These are phyloP conservation scores for Talaromyces pinophilus DNA, from an alignment of 2,329 filamentous ascomycete species.

Conservation along the genomic window DNA sequence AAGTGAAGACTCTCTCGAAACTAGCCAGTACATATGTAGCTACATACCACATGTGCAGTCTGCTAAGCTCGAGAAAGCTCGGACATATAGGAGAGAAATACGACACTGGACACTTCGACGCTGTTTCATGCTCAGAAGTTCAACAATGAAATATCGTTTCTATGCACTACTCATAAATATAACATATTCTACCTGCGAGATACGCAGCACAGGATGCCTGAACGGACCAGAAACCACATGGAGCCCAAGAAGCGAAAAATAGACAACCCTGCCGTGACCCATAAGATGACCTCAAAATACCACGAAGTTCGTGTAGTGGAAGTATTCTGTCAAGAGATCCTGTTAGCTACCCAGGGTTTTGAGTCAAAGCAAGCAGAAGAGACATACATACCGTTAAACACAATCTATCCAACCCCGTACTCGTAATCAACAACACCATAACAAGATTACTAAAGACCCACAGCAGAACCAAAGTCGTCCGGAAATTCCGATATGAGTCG, in stretches of 20 bases:
- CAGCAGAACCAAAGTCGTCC: slow-evolving; percentile 70
- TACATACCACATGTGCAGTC: too few species aligned
- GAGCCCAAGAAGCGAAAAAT: slow-evolving; percentile 89
- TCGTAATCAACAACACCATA: background rate
- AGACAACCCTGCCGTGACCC: slow-evolving; percentile 80
- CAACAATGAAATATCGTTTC: too few species aligned
- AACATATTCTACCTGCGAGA: background rate
- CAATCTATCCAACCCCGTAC: background rate
- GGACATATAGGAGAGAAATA: too few species aligned
- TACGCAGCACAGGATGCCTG: slow-evolving; percentile 77
- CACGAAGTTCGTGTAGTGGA: slow-evolving; percentile 72
- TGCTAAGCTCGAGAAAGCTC: too few species aligned
- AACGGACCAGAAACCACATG: slow-evolving; percentile 90
- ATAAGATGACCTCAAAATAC: slow-evolving; percentile 92
- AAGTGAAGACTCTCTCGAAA: too few species aligned
- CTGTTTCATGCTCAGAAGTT: too few species aligned
- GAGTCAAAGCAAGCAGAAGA: background rate
- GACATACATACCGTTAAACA: slow-evolving; percentile 66
- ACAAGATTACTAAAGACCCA: background rate
- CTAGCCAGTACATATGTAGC: too few species aligned
- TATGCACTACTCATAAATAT: background rate
- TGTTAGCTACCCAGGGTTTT: background rate
- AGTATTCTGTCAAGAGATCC: slow-evolving; percentile 51
- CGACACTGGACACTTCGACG: too few species aligned
- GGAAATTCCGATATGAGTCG: slow-evolving; percentile 99